A percentile compares a stretch with the other conserved stretches of the same genome.
Evolutionary conservation across 2,329 filamentous ascomycete species (phyloP).

Genomic region (Colletotrichum musae): DNA sequence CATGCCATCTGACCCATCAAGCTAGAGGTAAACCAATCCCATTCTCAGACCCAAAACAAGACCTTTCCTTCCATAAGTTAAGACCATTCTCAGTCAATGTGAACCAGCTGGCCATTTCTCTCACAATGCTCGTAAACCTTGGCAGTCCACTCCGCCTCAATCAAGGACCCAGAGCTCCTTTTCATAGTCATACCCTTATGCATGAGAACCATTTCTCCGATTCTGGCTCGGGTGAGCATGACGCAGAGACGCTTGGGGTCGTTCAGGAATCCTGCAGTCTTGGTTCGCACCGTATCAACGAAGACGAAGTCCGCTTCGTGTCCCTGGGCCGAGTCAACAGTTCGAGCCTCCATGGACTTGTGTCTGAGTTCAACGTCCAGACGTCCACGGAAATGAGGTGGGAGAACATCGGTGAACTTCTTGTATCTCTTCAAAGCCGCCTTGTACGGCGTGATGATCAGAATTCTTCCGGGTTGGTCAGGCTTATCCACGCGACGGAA

Average conservation of each 20-base stretch:
- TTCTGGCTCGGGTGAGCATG: slow-evolving; percentile 59
- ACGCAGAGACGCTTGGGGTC: slow-evolving; percentile 62
- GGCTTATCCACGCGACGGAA: slow-evolving; percentile 51
- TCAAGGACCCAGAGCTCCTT: not conserved
- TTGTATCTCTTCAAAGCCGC: slow-evolving; percentile 54
- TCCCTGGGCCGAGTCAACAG: slow-evolving; percentile 62
- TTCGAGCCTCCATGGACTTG: slow-evolving; percentile 47
- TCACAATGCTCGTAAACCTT: slow-evolving; percentile 33
- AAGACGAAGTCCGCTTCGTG: slow-evolving; percentile 64
- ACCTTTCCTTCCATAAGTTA: not conserved
- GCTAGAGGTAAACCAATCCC: not conserved
- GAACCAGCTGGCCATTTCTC: slow-evolving; percentile 13
- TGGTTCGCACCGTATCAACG: slow-evolving; percentile 61
- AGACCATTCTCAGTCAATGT: not conserved
- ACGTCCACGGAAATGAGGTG: slow-evolving; percentile 16
- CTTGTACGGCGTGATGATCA: slow-evolving; percentile 62
- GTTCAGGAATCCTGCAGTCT: slow-evolving; percentile 57
- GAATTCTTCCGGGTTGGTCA: slow-evolving; percentile 52
- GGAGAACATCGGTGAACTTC: slow-evolving; percentile 18
- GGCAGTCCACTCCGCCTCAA: slow-evolving; percentile 31
- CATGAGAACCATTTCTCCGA: slow-evolving; percentile 63
- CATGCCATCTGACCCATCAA: not conserved
- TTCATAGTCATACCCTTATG: slow-evolving; percentile 52
- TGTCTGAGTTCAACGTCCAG: slow-evolving; percentile 6
- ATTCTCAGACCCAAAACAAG: not conserved